phyloP scores from a whole-genome alignment of 108 stramenopile genomes.

The Nitzschia sp. region DNA sequence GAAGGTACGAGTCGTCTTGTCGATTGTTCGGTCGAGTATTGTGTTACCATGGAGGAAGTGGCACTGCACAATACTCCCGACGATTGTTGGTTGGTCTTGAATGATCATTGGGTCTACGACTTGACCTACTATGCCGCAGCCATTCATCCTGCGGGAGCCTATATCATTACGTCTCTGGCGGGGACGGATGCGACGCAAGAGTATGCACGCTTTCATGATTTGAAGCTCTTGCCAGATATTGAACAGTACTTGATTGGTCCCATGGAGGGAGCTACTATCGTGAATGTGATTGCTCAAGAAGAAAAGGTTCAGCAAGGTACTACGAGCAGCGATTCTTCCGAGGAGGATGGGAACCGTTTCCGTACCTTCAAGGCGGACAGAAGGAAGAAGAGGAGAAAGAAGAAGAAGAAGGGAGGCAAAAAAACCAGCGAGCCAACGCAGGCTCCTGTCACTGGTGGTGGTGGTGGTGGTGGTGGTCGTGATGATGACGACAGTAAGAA shows the following conservation, averaged over 20 bases:
- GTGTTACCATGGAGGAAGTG: constrained; percentile 44
- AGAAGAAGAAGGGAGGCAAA: neutral
- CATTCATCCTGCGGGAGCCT: constrained; percentile 66
- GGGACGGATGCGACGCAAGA: constrained; percentile 62
- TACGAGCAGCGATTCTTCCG: neutral
- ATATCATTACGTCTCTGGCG: constrained; percentile 50
- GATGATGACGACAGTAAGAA: too few species aligned
- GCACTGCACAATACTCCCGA: constrained; percentile 46
- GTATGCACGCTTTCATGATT: constrained; percentile 1
- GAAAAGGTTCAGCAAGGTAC: neutral
- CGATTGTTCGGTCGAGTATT: neutral
- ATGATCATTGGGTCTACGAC: constrained; percentile 69
- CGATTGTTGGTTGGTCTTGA: constrained; percentile 71
- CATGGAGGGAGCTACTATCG: neutral
- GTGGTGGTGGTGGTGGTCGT: too few species aligned
- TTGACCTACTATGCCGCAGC: constrained; percentile 65
- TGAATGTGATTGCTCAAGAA: neutral
- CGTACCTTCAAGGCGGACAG: neutral
- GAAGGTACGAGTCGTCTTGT: too few species aligned
- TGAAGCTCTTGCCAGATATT: neutral
- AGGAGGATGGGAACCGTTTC: neutral
- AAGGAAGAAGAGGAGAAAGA: neutral
- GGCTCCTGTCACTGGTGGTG: neutral
- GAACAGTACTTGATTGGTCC: neutral
- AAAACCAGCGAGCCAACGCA: neutral